A percentile compares a stretch with the other conserved stretches of the same genome.
Conservation (phyloP, 2,329 filamentous ascomycete species). For the Colletotrichum ledebouriae region DNA sequence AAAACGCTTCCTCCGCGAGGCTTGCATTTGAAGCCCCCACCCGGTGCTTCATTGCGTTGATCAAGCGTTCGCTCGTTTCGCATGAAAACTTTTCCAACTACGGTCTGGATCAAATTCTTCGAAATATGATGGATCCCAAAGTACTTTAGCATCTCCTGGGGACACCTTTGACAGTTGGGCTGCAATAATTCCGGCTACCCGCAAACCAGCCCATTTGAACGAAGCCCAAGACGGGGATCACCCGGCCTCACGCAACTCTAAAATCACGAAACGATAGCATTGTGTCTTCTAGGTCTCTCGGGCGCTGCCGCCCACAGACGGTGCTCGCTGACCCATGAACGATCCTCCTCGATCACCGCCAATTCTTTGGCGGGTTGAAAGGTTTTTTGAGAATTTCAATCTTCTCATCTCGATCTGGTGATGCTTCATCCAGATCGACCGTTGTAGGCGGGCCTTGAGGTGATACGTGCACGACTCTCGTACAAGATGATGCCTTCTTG, state of each 20-base stretch:
- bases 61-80: not conserved
- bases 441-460: constrained; percentile 11
- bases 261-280: constrained; percentile 10
- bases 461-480: constrained; percentile 20
- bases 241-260: constrained; percentile 13
- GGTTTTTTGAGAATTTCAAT: not conserved
- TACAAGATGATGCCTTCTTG: constrained; percentile 13
- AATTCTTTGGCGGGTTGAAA: constrained; percentile 13
- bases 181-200: constrained; percentile 16
- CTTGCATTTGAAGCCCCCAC: not conserved
- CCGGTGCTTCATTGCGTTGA: not conserved
- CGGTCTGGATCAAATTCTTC: not conserved
- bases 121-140: not conserved
- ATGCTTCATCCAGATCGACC: constrained; percentile 30
- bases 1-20: constrained; percentile 15
- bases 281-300: constrained; percentile 27
- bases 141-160: not conserved
- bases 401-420: constrained; percentile 30
- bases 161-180: constrained; percentile 25
- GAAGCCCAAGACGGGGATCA: constrained; percentile 37
- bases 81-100: not conserved
- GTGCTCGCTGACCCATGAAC: constrained; percentile 2
- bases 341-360: constrained; percentile 8
- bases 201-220: constrained; percentile 15
- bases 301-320: constrained; percentile 15